A percentile compares a stretch with the other conserved stretches of the same genome.
Evolutionary conservation across 1,284 basidiomycete genomes (phyloP).

Genomic region (Naganishia sp.): DNA sequence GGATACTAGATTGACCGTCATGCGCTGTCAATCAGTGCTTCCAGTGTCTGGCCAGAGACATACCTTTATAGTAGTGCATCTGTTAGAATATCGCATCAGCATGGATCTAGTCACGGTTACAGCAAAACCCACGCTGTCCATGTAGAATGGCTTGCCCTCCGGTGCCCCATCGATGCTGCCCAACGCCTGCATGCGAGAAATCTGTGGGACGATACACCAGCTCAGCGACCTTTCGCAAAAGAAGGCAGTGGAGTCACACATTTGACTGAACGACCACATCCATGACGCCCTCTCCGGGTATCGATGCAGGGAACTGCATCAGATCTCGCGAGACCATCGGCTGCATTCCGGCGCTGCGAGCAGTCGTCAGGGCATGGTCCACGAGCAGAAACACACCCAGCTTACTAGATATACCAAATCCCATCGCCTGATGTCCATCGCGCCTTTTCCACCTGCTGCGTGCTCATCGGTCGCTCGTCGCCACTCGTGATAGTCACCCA

Average conservation of each 20-base stretch:
- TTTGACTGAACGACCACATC: conserved; percentile 72
- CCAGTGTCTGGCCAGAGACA: conserved; percentile 36
- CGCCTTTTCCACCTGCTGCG: conserved; percentile 13
- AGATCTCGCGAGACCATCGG: conserved; percentile 65
- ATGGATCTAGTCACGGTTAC: background rate
- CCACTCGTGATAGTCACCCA: conserved; percentile 48
- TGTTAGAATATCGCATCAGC: conserved; percentile 44
- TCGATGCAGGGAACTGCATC: conserved; percentile 82
- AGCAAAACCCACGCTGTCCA: conserved; percentile 59
- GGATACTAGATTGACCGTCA: conserved; percentile 37
- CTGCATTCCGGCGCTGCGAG: conserved; percentile 55
- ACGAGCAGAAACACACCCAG: conserved; percentile 40
- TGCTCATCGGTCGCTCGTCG: conserved; percentile 1
- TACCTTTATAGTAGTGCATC: conserved; percentile 76
- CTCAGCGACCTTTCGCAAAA: background rate
- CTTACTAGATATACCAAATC: conserved; percentile 70
- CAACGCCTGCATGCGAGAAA: conserved; percentile 18
- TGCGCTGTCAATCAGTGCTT: background rate
- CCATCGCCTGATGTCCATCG: conserved; percentile 72
- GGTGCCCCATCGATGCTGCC: conserved; percentile 66
- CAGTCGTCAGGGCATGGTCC: background rate
- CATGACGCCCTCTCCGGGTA: conserved; percentile 75
- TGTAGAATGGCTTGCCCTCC: conserved; percentile 69
- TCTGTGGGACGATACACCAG: background rate
- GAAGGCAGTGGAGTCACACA: conserved; percentile 54